Percentiles rank a stretch among this genome's conserved stretches.
Conservation (phyloP, 2,329 filamentous ascomycete genomes). For the Akanthomyces uredinophilus region DNA sequence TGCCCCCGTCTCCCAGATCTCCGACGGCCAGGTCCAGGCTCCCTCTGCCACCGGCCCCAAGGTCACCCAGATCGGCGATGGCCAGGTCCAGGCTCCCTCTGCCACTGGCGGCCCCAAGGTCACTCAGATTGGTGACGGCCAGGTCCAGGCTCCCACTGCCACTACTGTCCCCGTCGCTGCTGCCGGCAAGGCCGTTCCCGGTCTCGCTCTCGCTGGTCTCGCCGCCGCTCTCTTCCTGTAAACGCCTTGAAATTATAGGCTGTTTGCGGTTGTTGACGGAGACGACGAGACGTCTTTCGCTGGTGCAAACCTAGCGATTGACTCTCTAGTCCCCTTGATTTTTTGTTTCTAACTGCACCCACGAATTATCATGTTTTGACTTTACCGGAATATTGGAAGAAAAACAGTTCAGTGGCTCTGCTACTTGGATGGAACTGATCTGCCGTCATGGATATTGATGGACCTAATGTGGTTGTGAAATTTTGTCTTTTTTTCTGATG, state of each 20-base stretch:
- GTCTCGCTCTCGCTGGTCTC: constrained; percentile 10
- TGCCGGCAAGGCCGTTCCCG: constrained; percentile 19
- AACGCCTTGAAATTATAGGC: constrained; percentile 8
- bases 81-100: constrained; percentile 18
- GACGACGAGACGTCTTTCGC: background rate
- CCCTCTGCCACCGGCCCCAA: constrained; percentile 16
- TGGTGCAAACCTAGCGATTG: background rate
- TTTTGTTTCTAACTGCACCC: background rate
- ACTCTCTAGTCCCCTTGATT: background rate
- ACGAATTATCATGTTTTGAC: constrained; percentile 3
- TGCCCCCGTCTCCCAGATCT: constrained; percentile 16
- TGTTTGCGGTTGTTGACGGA: background rate
- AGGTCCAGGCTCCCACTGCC: constrained; percentile 26
- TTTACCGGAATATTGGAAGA: background rate
- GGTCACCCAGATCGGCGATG: constrained; percentile 22
- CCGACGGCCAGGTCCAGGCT: constrained; percentile 24
- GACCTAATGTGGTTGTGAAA: constrained; percentile 8
- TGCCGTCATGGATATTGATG: background rate
- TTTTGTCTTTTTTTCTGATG: background rate
- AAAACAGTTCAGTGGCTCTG: constrained; percentile 7
- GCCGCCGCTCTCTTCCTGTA: constrained; percentile 16
- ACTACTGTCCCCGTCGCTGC: constrained; percentile 8
- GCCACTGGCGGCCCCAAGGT: constrained; percentile 25
- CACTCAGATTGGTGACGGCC: constrained; percentile 28
- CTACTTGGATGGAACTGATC: constrained; percentile 1